These are phyloP conservation scores for Fusarium drepaniforme DNA, from an alignment of 2,329 filamentous ascomycete species.

Conservation along the genomic window DNA sequence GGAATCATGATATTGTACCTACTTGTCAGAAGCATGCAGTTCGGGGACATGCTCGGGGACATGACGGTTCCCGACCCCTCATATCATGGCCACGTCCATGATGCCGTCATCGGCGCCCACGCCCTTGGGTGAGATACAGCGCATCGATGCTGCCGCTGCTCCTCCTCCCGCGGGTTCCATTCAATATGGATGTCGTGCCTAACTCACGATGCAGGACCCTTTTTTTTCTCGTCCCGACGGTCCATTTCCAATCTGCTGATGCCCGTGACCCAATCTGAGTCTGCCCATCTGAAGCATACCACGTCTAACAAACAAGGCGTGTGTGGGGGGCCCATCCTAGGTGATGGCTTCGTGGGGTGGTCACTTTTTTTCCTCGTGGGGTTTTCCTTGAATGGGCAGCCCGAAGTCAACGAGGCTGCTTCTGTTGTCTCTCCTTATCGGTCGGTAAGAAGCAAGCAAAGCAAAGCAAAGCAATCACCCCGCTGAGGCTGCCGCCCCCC, in stretches of 20 bases:
- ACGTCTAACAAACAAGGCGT: constrained; percentile 18
- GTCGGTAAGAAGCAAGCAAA: constrained; percentile 7
- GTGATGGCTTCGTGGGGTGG: constrained; percentile 6
- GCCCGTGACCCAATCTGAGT: constrained; percentile 14
- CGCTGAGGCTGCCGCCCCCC: constrained; percentile 19
- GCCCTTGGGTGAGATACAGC: neutral
- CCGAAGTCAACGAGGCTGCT: neutral
- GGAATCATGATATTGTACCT: constrained; percentile 7
- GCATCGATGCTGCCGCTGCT: neutral
- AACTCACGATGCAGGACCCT: constrained; percentile 2
- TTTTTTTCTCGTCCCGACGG: constrained; percentile 2
- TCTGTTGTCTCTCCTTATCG: constrained; percentile 9
- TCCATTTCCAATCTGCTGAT: constrained; percentile 21
- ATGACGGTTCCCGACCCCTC: neutral
- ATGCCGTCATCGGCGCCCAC: constrained; percentile 27
- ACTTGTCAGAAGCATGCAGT: neutral
- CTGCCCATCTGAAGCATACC: constrained; percentile 27
- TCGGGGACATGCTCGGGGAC: neutral
- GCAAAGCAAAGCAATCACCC: constrained; percentile 11
- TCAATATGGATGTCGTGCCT: neutral
- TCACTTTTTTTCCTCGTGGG: constrained; percentile 9
- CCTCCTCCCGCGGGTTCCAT: neutral
- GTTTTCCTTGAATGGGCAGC: constrained; percentile 6
- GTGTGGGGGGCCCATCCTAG: constrained; percentile 21
- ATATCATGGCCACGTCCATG: constrained; percentile 1